Conservation (phyloP, 2,329 filamentous ascomycete genomes). For the Beauveria bassiana region DNA sequence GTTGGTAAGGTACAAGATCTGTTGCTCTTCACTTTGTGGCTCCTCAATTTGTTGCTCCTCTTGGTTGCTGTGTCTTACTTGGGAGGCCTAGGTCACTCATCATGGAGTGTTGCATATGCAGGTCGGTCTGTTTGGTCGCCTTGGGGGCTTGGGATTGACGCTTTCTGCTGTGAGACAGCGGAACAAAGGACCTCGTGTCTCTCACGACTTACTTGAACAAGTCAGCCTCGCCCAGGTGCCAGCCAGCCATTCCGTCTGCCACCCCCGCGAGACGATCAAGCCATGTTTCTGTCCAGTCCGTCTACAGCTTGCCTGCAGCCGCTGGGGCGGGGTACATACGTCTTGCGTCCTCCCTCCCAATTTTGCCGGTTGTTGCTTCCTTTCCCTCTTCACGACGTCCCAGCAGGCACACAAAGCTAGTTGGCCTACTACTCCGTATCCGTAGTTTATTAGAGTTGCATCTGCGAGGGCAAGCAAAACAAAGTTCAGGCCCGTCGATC, state of each 20-base stretch:
- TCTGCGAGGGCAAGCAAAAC: not conserved
- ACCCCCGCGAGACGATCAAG: not conserved
- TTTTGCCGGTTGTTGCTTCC: not conserved
- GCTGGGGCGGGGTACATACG: not conserved
- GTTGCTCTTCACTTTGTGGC: not conserved
- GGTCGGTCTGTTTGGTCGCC: not conserved
- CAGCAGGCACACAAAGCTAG: not conserved
- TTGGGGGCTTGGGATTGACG: not conserved
- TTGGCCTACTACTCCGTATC: too few species aligned
- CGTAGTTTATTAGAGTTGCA: too few species aligned
- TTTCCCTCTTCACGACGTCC: not conserved
- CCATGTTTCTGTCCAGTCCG: slow-evolving; percentile 1
- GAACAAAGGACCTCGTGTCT: not conserved
- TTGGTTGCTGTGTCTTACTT: not conserved
- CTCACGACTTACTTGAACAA: not conserved
- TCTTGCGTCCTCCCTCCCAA: not conserved
- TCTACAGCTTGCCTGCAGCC: slow-evolving; percentile 5
- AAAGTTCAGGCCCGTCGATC: slow-evolving; percentile 3
- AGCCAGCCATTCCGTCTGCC: not conserved
- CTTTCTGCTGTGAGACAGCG: not conserved
- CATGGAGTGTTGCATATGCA: not conserved
- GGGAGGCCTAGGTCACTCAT: not conserved
- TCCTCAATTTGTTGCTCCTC: too few species aligned
- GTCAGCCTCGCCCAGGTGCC: not conserved
- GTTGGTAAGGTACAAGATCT: not conserved